Conservation (phyloP, 306 rosid genomes). For the Pterocarpus santalinus region DNA sequence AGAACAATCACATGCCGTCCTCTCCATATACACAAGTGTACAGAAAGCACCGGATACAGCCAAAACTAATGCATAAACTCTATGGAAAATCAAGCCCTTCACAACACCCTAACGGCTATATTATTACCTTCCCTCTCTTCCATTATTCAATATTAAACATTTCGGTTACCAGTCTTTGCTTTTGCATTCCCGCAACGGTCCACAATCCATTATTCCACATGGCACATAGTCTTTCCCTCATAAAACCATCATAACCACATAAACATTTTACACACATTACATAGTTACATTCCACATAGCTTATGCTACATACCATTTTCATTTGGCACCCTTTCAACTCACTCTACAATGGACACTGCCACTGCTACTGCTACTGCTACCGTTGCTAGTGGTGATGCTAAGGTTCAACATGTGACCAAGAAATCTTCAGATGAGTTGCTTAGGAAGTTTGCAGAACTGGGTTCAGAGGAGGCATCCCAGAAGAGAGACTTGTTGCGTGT, state of each 20-base stretch:
- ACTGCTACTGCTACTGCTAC: not conserved
- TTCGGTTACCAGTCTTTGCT: not conserved
- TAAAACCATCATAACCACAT: conserved; percentile 40
- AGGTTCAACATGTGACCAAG: conserved; percentile 75
- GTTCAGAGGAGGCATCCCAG: conserved; percentile 9
- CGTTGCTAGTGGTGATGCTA: not conserved
- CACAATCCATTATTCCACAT: not conserved
- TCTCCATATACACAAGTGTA: not conserved
- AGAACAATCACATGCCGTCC: conserved; percentile 52
- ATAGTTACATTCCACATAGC: not conserved
- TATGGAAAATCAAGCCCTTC: not conserved
- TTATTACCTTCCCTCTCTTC: conserved; percentile 30
- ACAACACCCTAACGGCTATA: conserved; percentile 54
- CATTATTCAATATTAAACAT: conserved; percentile 38
- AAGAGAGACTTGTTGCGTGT: conserved; percentile 43
- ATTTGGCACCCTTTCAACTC: not conserved
- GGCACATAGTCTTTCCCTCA: not conserved
- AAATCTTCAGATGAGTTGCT: conserved; percentile 90
- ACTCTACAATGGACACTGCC: conserved; percentile 58
- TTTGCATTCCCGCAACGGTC: conserved; percentile 43
- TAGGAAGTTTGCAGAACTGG: conserved; percentile 68
- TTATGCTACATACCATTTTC: not conserved
- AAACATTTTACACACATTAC: not conserved
- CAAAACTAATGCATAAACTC: not conserved
- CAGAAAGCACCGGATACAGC: not conserved